These are phyloP conservation scores for Neonectria punicea DNA, from an alignment of 2,329 filamentous ascomycete species.

Conservation along the genomic window DNA sequence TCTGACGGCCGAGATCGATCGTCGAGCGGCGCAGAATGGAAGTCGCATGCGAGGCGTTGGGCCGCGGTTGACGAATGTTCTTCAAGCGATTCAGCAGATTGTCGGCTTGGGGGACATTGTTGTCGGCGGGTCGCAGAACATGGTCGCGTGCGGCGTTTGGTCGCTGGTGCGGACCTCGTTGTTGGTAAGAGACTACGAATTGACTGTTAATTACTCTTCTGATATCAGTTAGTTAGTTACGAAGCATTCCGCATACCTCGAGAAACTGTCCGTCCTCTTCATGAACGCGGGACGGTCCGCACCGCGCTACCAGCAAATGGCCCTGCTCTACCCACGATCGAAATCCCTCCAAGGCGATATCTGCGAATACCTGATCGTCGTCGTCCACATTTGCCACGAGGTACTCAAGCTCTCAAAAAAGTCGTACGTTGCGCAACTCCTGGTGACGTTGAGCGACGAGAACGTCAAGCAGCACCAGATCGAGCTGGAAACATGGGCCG, in stretches of 20 bases:
- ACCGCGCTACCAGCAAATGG: constrained; percentile 53
- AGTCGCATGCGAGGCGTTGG: constrained; percentile 49
- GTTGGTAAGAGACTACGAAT: constrained; percentile 44
- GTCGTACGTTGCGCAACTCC: constrained; percentile 45
- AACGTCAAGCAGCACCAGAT: constrained; percentile 47
- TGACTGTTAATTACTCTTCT: constrained; percentile 21
- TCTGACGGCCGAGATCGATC: constrained; percentile 52
- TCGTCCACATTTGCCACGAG: constrained; percentile 52
- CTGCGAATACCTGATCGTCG: constrained; percentile 54
- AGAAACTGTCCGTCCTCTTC: constrained; percentile 52
- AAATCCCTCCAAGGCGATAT: constrained; percentile 48
- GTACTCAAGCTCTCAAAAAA: constrained; percentile 48
- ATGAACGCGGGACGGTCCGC: constrained; percentile 54
- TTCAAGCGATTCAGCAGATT: constrained; percentile 55
- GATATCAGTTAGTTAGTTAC: constrained; percentile 41
- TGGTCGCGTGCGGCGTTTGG: constrained; percentile 58
- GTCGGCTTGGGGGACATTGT: constrained; percentile 49
- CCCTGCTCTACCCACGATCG: constrained; percentile 52
- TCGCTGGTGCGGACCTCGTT: constrained; percentile 54
- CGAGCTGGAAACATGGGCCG: constrained; percentile 49
- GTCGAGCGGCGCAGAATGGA: constrained; percentile 29
- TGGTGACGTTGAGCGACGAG: constrained; percentile 44
- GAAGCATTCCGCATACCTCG: constrained; percentile 48
- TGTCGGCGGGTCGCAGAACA: constrained; percentile 55
- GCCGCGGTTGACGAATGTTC: constrained; percentile 53